Conservation (phyloP, 768 basidiomycete genomes). For the Trametes cubensis region DNA sequence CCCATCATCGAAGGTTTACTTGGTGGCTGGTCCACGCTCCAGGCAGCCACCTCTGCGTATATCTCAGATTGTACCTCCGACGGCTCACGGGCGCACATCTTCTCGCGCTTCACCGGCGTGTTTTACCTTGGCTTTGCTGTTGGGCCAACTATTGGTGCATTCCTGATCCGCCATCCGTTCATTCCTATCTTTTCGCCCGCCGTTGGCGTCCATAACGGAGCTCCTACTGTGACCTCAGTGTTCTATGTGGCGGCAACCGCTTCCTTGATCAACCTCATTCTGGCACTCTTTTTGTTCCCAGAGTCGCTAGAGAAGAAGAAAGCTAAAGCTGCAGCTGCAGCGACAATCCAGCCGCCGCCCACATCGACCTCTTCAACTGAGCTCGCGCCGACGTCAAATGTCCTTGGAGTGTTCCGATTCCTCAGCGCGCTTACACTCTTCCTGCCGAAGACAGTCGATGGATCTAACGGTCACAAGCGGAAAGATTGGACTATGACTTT, state of each 20-base stretch:
- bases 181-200: slow-evolving; percentile 32
- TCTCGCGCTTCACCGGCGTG: slow-evolving; percentile 68
- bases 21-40: slow-evolving; percentile 75
- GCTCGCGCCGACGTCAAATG: background rate
- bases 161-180: slow-evolving; percentile 50
- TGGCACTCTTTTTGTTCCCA: slow-evolving; percentile 58
- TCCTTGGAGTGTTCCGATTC: slow-evolving; percentile 37
- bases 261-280: slow-evolving; percentile 53
- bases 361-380: background rate
- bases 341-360: background rate
- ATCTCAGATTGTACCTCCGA: slow-evolving; percentile 81
- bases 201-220: slow-evolving; percentile 33
- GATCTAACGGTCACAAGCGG: slow-evolving; percentile 40
- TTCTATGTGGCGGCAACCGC: slow-evolving; percentile 56
- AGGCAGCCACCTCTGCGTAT: slow-evolving; percentile 65
- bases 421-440: slow-evolving; percentile 73
- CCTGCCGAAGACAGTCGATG: slow-evolving; percentile 54
- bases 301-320: slow-evolving; percentile 48
- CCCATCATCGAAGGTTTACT: slow-evolving; percentile 79
- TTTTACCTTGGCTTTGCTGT: slow-evolving; percentile 75
- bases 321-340: slow-evolving; percentile 40
- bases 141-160: slow-evolving; percentile 72
- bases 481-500: slow-evolving; percentile 78
- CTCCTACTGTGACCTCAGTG: slow-evolving; percentile 48
- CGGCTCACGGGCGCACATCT: slow-evolving; percentile 71